phyloP scores from a whole-genome alignment of 2,329 filamentous ascomycete genomes.

The Dactylellina parvicollis region DNA sequence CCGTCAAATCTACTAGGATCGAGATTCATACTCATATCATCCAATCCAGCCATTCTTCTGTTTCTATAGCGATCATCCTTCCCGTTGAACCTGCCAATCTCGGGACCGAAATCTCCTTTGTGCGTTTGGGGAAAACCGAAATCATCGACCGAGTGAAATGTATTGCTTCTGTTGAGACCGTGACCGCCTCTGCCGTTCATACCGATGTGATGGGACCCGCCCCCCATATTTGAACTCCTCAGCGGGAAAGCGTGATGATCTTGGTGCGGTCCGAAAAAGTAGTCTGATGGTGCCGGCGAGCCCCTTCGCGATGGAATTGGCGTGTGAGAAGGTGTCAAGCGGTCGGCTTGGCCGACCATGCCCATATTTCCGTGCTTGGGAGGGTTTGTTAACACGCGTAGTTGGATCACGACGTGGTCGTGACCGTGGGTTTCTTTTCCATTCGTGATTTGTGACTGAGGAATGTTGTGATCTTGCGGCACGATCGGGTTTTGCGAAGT shows the following conservation, averaged over 20 bases:
- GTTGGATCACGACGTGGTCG: constrained; percentile 44
- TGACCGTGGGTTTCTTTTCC: constrained; percentile 17
- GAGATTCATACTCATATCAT: constrained; percentile 25
- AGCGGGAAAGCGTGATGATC: constrained; percentile 41
- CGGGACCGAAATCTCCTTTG: constrained; percentile 33
- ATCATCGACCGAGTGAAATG: constrained; percentile 33
- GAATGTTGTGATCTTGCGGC: neutral
- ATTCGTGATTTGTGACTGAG: constrained; percentile 15
- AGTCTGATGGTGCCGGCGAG: constrained; percentile 45
- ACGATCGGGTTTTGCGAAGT: constrained; percentile 2
- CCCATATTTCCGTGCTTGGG: constrained; percentile 23
- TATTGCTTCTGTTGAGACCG: constrained; percentile 24
- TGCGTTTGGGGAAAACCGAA: constrained; percentile 20
- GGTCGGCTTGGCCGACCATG: constrained; percentile 20
- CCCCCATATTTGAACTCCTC: constrained; percentile 14
- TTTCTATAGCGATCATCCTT: constrained; percentile 44
- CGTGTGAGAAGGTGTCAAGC: constrained; percentile 40
- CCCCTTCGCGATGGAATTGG: constrained; percentile 42
- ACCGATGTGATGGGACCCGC: constrained; percentile 1
- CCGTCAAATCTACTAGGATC: constrained; percentile 26
- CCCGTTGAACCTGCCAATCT: constrained; percentile 18
- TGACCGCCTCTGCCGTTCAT: constrained; percentile 2
- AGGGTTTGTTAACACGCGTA: constrained; percentile 32
- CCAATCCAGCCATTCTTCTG: constrained; percentile 18
- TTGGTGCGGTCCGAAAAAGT: constrained; percentile 41